phyloP scores from a whole-genome alignment of 352 stramenopile genomes.

The Peronospora destructor region DNA sequence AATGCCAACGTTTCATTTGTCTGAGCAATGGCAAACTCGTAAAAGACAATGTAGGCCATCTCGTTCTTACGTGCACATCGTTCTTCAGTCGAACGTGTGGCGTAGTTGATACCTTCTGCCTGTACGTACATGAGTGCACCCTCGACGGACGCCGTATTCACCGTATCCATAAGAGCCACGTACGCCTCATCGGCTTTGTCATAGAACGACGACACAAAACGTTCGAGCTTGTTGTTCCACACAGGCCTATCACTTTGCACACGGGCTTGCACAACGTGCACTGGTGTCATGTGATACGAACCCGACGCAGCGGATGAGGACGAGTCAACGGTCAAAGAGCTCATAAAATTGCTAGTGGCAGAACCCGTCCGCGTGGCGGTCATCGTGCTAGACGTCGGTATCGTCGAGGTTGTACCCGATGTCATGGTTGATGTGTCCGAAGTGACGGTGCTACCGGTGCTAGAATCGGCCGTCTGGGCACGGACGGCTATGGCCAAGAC shows the following conservation, averaged over 20 bases:
- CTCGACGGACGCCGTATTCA: slow-evolving; percentile 76
- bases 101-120: slow-evolving; percentile 79
- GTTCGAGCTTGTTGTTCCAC: slow-evolving; percentile 44
- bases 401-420: too few relatives aligned
- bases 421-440: too few relatives aligned
- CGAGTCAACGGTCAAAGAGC: slow-evolving; percentile 18
- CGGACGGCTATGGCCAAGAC: slow-evolving; percentile 13
- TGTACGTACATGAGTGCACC: slow-evolving; percentile 85
- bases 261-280: slow-evolving; percentile 66
- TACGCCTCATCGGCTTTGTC: slow-evolving; percentile 48
- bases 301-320: slow-evolving; percentile 22
- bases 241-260: slow-evolving; percentile 60
- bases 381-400: too few relatives aligned
- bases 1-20: slow-evolving; percentile 70
- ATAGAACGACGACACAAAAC: slow-evolving; percentile 59
- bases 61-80: slow-evolving; percentile 77
- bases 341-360: slow-evolving; percentile 34
- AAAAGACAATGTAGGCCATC: slow-evolving; percentile 78
- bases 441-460: slow-evolving; percentile 23
- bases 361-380: slow-evolving; percentile 9
- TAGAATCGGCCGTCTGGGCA: slow-evolving; percentile 19
- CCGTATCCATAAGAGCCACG: slow-evolving; percentile 62
- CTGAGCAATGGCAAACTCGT: slow-evolving; percentile 67
- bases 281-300: slow-evolving; percentile 63
- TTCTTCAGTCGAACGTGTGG: slow-evolving; percentile 42